Evolutionary conservation across 2,329 filamentous ascomycete genomes (phyloP).

Genomic region (Scedosporium dehoogii): DNA sequence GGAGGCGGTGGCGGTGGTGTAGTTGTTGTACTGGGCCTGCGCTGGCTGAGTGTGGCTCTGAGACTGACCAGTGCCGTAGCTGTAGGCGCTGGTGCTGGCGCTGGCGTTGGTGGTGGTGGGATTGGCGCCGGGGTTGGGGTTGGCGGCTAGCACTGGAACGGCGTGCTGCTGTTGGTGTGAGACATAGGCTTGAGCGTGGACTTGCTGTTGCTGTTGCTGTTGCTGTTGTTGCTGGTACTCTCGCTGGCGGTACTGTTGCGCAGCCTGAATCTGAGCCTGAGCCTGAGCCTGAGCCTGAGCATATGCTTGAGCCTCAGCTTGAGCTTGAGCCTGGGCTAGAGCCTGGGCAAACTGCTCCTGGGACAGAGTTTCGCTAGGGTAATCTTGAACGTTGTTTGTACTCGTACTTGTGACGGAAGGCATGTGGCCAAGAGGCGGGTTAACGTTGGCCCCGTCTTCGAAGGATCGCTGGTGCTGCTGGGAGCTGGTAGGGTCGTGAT

Average conservation of each 20-base stretch:
- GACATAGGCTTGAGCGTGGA: constrained; percentile 6
- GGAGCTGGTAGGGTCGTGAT: constrained; percentile 53
- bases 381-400: neutral
- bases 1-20: constrained; percentile 2
- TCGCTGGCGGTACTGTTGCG: constrained; percentile 13
- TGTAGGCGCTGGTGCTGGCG: constrained; percentile 11
- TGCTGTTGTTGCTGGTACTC: constrained; percentile 15
- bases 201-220: constrained; percentile 18
- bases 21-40: constrained; percentile 13
- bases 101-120: constrained; percentile 22
- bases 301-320: constrained; percentile 5
- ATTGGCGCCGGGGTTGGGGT: constrained; percentile 18
- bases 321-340: constrained; percentile 1
- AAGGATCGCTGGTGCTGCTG: constrained; percentile 58
- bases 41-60: constrained; percentile 7
- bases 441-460: constrained; percentile 21
- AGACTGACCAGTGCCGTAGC: no score
- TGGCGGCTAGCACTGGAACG: neutral
- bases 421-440: neutral
- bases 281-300: neutral
- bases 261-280: constrained; percentile 16
- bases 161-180: constrained; percentile 10
- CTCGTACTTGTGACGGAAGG: neutral
- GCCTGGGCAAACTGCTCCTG: neutral
- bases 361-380: constrained; percentile 1